Base-by-base conservation (phyloP, 192 early-diverging fungal genomes). In the Podila minutissima region DNA sequence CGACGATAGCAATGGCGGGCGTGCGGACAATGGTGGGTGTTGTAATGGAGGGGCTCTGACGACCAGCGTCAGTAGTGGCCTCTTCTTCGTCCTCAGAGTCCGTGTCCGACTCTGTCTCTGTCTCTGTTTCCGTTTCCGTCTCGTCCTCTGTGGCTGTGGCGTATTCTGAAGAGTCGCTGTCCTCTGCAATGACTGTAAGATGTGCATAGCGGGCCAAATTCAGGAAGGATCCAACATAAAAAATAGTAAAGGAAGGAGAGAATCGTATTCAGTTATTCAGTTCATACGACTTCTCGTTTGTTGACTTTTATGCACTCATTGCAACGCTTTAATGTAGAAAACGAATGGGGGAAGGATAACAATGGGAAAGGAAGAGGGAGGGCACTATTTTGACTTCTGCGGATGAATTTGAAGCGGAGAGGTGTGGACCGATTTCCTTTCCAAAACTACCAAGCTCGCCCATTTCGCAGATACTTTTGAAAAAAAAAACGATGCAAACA, bases 161-260 rank as follows among this genome's bases (percentile, higher is more conserved):
- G 4, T 64, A 69, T 15, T 65, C 67, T 31, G 74, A 75, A 5
- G 65, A 66, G 29, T 71, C 75, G 49, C 74, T 63, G 12, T 35
- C 17, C 24, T 29, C 37, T 24, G 20, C 49, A 6, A 50, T 11
- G 48, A 7, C 59, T 61, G 12, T 15, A 13, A 11, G 5, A 55
- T 61, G 17, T 26, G 6, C 12, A 32, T 26, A 1, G 59, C 12
- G 31, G 29, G 17, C 15, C 59, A 26, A 31, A 20, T 32, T 61
- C 7, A 5, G 17, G 17, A 26, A 8, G 2, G 53, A 55, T 11
- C 12, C 1, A 13, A 8, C 41, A 26, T 55, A 55, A 24, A 55
- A 26, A 26, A 55, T 19, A 29, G 53, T 55, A 55, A 55, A 55
- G 24, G 22, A 55, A 24, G 20, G 6, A 55, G 24, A 55, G 17